phyloP scores from a whole-genome alignment of 2,329 filamentous ascomycete genomes.

The Fusarium tuaranense region DNA sequence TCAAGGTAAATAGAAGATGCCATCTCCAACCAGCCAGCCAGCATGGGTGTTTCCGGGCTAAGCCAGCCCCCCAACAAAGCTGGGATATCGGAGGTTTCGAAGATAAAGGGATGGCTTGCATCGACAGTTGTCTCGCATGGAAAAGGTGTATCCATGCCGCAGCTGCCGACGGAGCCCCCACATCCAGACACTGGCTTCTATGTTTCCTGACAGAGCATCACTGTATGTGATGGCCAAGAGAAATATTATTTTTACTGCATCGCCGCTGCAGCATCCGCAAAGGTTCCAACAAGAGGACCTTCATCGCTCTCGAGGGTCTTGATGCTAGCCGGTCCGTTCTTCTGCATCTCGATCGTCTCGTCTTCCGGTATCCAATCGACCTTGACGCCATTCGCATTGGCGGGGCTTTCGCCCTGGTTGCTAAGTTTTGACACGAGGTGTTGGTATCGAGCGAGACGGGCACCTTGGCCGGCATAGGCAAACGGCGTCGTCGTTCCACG shows the following conservation, averaged over 20 bases:
- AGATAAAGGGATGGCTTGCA: constrained; percentile 19
- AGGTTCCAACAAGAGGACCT: constrained; percentile 67
- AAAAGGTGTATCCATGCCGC: constrained; percentile 7
- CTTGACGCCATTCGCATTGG: constrained; percentile 55
- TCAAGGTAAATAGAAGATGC: not conserved
- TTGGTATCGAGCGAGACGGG: constrained; percentile 69
- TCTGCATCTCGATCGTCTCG: constrained; percentile 59
- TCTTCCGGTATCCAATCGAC: constrained; percentile 69
- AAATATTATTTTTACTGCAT: constrained; percentile 51
- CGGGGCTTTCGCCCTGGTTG: constrained; percentile 54
- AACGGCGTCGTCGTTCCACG: constrained; percentile 55
- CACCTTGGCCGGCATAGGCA: constrained; percentile 65
- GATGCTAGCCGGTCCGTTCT: constrained; percentile 49
- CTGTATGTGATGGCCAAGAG: not conserved
- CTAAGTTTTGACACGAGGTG: constrained; percentile 71
- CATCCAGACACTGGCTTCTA: constrained; percentile 1
- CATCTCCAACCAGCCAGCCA: not conserved
- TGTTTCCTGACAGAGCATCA: not conserved
- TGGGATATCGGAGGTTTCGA: constrained; percentile 13
- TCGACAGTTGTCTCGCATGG: constrained; percentile 14
- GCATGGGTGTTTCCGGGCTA: constrained; percentile 6
- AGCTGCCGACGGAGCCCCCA: constrained; percentile 9
- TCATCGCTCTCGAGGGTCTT: constrained; percentile 50
- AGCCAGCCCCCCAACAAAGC: constrained; percentile 9
- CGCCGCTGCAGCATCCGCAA: constrained; percentile 68